Evolutionary conservation across 805 yeast genomes (phyloP).

Genomic region (Starmerella gropengiesseri): DNA sequence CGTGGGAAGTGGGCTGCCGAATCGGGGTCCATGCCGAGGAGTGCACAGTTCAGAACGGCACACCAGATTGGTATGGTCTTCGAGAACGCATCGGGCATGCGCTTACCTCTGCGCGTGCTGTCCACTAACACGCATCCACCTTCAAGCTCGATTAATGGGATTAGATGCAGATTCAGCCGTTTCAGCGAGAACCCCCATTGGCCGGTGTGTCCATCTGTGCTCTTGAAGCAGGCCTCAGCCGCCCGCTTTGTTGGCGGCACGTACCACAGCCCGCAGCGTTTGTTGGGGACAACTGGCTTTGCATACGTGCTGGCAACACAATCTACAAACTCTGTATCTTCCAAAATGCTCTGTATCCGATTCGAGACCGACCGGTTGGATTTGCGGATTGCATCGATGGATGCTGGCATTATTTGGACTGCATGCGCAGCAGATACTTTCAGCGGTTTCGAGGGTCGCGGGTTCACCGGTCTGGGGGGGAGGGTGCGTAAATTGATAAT

Average conservation of each 20-base stretch:
- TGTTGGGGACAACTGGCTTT: constrained; percentile 47
- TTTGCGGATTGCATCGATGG: constrained; percentile 32
- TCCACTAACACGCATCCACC: constrained; percentile 54
- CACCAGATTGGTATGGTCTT: constrained; percentile 91
- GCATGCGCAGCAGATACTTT: background rate
- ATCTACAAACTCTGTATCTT: constrained; percentile 46
- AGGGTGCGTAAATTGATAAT: background rate
- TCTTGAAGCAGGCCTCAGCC: constrained; percentile 64
- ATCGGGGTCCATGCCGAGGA: constrained; percentile 35
- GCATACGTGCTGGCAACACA: constrained; percentile 32
- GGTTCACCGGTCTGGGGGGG: background rate
- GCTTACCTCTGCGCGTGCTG: constrained; percentile 76
- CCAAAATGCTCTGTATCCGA: constrained; percentile 58
- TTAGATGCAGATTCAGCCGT: constrained; percentile 61
- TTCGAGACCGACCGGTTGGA: constrained; percentile 30
- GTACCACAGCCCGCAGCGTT: constrained; percentile 84
- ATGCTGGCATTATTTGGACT: background rate
- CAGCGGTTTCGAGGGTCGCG: constrained; percentile 1
- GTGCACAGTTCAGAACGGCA: constrained; percentile 53
- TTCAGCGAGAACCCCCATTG: constrained; percentile 72
- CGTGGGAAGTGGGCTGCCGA: constrained; percentile 35
- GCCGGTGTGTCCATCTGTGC: constrained; percentile 81
- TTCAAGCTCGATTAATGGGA: constrained; percentile 36
- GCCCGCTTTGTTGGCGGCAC: constrained; percentile 36
- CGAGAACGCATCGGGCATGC: constrained; percentile 75